Conservation (phyloP, 352 stramenopile genomes). For the Thalassiosira livingstoniorum region DNA sequence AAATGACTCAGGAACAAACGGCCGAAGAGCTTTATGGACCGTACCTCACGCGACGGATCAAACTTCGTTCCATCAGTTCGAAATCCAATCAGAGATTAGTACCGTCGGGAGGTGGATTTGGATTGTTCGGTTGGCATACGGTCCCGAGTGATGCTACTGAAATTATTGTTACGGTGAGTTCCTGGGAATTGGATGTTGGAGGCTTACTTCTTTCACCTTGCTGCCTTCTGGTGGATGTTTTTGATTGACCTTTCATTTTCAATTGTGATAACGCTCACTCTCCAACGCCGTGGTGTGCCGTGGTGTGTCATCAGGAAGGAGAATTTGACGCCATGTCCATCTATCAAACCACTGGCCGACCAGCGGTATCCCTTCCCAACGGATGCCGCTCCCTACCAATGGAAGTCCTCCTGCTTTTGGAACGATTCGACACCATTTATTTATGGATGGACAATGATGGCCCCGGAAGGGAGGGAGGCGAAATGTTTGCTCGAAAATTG, state of each 20-base stretch:
- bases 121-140: conserved; percentile 99
- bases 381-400: conserved; percentile 94
- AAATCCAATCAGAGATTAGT: conserved; percentile 82
- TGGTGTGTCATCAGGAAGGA: conserved; percentile 94
- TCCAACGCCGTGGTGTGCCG: conserved; percentile 89
- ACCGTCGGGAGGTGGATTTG: conserved; percentile 94
- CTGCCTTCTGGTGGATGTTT: too few species aligned
- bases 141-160: conserved; percentile 88
- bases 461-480: conserved; percentile 92
- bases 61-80: conserved; percentile 75
- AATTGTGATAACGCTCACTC: too few species aligned
- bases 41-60: conserved; percentile 78
- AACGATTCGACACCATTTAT: conserved; percentile 97
- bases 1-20: too few species aligned
- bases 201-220: not conserved
- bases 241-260: too few species aligned
- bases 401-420: conserved; percentile 94
- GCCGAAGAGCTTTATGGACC: conserved; percentile 33
- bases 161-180: conserved; percentile 91
- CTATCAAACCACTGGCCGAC: conserved; percentile 89
- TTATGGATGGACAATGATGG: conserved; percentile 99
- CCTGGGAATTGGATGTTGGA: conserved; percentile 88
- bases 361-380: conserved; percentile 91
- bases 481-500: conserved; percentile 97
- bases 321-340: conserved; percentile 97